Evolutionary conservation across 371 early-diverging fungal genomes (phyloP), one percentile per base, ranked within the genome.

Genomic region (Rhizopus delemar): DNA sequence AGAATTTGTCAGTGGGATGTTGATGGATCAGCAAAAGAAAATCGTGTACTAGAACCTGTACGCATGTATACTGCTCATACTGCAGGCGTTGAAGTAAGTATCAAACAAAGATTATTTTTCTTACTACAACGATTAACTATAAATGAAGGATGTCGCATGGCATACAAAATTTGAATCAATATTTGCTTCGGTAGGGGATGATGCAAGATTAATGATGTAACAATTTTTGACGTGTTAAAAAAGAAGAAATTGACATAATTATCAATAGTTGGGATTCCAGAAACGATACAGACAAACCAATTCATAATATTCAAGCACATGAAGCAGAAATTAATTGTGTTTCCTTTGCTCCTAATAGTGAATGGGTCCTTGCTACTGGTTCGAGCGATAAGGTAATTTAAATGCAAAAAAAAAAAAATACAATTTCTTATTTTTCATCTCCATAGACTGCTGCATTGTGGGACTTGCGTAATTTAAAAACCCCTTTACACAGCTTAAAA

Each of bases 151-250:
- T 75, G 91, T 96, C 36, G 91, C 92, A 28, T 99, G 96, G 96
- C 90, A 94, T 74, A 73, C 82, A 50, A 75, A 84, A 62, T 84
- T 89, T 72, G 88, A 90, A 16, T 79, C 86, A 43, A 73, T 97
- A 35, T 97, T 99, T 76, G 97, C 92, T 3, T 95, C 96, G 13
- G 98, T 97, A 28, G 97, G 97, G 36, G 98, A 97, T 71, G 99
- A 98, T 73, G 89, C 86, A 51, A 86, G 90, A 63, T 73, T 98
- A 41, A 77, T 96, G 67, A 86, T 98, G 90, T 92, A 84, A 66
- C 86, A 57, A 32, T 39, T 4, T 50, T 29, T 43, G 16, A n/a
- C 2, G 12, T 12, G 12, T 39, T 12, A 39, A 39, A 12, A 39
- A 39, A 39, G 39, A 39, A 39, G 8, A 9, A 7, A 12, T 22